Percentiles rank a stretch among this genome's conserved stretches.
Evolutionary conservation across 2,329 filamentous ascomycete species (phyloP).

Genomic region (Paecilomyces sp.): DNA sequence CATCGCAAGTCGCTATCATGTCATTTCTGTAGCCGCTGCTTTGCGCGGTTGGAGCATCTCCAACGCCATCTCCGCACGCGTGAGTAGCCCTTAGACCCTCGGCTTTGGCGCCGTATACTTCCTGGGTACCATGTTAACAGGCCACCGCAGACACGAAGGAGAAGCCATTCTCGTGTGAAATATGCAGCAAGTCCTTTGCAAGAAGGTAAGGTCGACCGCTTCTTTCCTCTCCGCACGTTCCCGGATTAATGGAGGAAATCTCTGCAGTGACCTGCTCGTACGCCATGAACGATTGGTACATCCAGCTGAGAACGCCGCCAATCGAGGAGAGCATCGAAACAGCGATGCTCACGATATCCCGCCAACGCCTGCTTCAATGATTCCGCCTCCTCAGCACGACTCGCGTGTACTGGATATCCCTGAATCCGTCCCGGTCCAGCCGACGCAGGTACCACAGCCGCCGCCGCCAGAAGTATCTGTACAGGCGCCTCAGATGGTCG

Average conservation of each 20-base stretch:
- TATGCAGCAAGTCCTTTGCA: constrained; percentile 43
- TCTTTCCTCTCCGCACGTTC: constrained; percentile 4
- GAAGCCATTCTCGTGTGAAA: constrained; percentile 44
- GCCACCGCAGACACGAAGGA: constrained; percentile 39
- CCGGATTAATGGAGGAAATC: constrained; percentile 7
- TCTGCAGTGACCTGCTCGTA: constrained; percentile 39
- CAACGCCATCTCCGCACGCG: constrained; percentile 46
- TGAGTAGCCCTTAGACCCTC: constrained; percentile 29
- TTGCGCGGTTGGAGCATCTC: constrained; percentile 43
- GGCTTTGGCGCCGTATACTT: neutral
- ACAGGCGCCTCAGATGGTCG: constrained; percentile 32
- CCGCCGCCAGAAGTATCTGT: constrained; percentile 29
- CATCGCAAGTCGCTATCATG: constrained; percentile 42
- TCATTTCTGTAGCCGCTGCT: constrained; percentile 42
- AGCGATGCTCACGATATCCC: constrained; percentile 21
- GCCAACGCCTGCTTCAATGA: constrained; percentile 28
- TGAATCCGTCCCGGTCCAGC: constrained; percentile 36
- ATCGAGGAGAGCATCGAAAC: constrained; percentile 29
- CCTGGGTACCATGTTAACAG: constrained; percentile 14
- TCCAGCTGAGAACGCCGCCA: constrained; percentile 33
- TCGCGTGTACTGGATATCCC: constrained; percentile 40
- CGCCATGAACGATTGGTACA: constrained; percentile 45
- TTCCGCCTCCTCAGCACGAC: constrained; percentile 31
- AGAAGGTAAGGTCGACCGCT: constrained; percentile 28
- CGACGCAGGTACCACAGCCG: constrained; percentile 22